Base-by-base conservation (phyloP, 202 grass and related monocot genomes). In the Bolboschoenoplectus hybrid region DNA sequence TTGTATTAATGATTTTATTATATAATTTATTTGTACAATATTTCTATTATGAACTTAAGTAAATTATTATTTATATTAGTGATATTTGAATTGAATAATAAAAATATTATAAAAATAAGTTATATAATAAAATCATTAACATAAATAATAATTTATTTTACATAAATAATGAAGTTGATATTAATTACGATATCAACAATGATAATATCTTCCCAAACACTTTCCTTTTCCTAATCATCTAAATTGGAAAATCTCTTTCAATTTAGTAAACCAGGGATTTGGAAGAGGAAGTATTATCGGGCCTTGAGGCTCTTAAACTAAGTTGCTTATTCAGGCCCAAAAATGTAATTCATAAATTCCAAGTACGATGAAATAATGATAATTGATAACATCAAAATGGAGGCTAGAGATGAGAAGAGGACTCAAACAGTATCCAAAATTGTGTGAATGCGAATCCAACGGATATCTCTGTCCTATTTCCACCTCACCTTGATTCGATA, bases 401-500 rank as follows among this genome's bases (percentile, higher is more conserved):
- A 71, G 68, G 39, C 19, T 13, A 56, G 34, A 50, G 39, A 44
- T 10, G 63, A 67, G 39, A 10, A 67, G 64, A 40, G 38, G 5
- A 41, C n/a, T 62, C 5, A 35, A 76, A 36, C 11, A 9, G 49
- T 53, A 53, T 79, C 82, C 67, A 50, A 71, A 71, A 71, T 52
- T 71, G 71, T 52, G 50, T 39, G 85, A 86, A 70, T 44, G 32
- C 50, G 20, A 71, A 47, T 81, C 74, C 46, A 82, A 73, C 64
- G 78, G 40, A 63, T 62, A 74, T 87, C 71, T 81, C 66, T 41
- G 79, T 82, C 56, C 53, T n/a, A 13, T 14, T 60, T 40, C 75
- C 74, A 76, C 73, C 73, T 14, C 72, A 36, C 47, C 20, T 52
- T 16, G 11, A 55, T 55, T 77, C 32, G 67, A 55, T 50, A 50